Percentiles rank a stretch among this genome's conserved stretches.
Evolutionary conservation across 805 yeast species (phyloP).

Genomic region (Saccharomycopsis malanga): DNA sequence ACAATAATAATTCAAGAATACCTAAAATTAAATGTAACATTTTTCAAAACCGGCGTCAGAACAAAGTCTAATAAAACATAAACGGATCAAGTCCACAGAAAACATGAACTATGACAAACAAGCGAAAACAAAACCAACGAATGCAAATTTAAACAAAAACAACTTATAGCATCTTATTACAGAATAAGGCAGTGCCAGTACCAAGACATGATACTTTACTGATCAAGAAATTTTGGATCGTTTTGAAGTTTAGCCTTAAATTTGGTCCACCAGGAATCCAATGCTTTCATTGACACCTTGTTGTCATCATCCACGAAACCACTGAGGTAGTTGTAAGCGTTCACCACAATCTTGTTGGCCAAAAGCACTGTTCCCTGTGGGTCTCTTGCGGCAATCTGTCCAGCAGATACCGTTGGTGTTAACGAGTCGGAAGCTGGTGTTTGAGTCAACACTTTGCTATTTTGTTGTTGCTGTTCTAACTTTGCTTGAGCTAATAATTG

Average conservation of each 20-base stretch:
- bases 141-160: too few species aligned
- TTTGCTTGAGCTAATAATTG: slow-evolving; percentile 43
- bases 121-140: too few species aligned
- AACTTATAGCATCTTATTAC: too few species aligned
- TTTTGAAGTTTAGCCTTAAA: slow-evolving; percentile 67
- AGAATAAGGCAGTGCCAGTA: too few species aligned
- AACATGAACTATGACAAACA: too few species aligned
- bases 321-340: slow-evolving; percentile 85
- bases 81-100: too few species aligned
- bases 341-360: slow-evolving; percentile 83
- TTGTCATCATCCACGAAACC: slow-evolving; percentile 80
- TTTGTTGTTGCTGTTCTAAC: slow-evolving; percentile 24
- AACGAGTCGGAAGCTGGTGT: not conserved
- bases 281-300: slow-evolving; percentile 78
- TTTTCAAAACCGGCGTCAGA: too few species aligned
- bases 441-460: not conserved
- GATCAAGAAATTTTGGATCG: slow-evolving; percentile 77
- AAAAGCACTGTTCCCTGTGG: slow-evolving; percentile 33
- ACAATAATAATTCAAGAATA: too few species aligned
- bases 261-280: slow-evolving; percentile 94
- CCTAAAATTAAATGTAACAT: too few species aligned
- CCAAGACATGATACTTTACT: slow-evolving; percentile 21
- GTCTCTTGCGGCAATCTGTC: slow-evolving; percentile 4
- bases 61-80: too few species aligned
- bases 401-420: slow-evolving; percentile 20